Base-by-base conservation (phyloP, 2,329 filamentous ascomycete genomes). In the Anthostomella pinea region DNA sequence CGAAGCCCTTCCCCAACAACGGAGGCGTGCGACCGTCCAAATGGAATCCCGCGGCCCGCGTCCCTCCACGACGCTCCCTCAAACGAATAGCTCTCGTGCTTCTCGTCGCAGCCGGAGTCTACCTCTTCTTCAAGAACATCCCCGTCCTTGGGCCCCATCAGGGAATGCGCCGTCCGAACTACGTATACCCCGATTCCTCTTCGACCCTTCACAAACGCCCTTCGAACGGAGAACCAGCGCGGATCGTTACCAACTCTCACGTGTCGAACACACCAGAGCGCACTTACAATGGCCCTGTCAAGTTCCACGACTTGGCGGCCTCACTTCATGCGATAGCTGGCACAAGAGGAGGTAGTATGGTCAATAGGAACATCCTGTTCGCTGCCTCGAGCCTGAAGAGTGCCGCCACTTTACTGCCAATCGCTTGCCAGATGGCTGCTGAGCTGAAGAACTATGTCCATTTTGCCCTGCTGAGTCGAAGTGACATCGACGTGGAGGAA, bases 361-460 rank as follows among this genome's bases (percentile, higher is more conserved):
- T 64, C 23, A 87, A 85, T 54, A 75, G 75, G 33, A 89, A 89
- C 53, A 74, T 95, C 11, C 62, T 96, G 3, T 95, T 95, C 57
- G 83, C 82, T 4, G 81, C 85, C 3, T 82, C 86, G 0, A 89
- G 75, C 43, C 64, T 94, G 33, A 77, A 77, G 58, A 93, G 87
- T 56, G 79, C 81, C 11, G 75, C 86, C 0, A 75, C 76, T 20
- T 60, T 96, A 35, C 67, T 95, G 20, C 88, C 89, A 1, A 70
- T 95, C 56, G 87, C 90, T 5, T 97, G 93, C 61, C 78, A 87
- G 52, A 96, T 96, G 90, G 82, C 81, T 6, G 61, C 62, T 15
- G 74, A 81, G 60, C 72, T 76, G 38, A 70, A 75, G 40, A 95
- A 80, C 54, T 74, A 80, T 45, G 88, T 96, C 7, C 91, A 97